A percentile compares a stretch with the other conserved stretches of the same genome.
Conservation (phyloP, 805 yeast genomes). For the Schwanniomyces yamadae region DNA sequence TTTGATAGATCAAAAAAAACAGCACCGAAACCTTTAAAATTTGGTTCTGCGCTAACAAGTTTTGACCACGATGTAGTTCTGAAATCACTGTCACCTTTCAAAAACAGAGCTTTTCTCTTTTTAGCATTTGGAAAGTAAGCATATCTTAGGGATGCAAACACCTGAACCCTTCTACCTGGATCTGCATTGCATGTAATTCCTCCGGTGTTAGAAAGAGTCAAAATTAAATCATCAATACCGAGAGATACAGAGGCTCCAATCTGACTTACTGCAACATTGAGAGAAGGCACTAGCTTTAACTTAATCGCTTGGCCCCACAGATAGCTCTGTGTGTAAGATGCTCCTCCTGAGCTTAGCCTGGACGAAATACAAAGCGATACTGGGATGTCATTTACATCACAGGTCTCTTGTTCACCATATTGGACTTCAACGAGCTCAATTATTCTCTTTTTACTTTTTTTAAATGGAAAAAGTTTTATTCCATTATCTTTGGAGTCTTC, state of each 20-base stretch:
- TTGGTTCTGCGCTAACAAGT: constrained; percentile 3
- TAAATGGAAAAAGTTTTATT: background rate
- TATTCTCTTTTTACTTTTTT: constrained; percentile 3
- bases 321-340: constrained; percentile 14
- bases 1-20: constrained; percentile 13
- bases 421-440: constrained; percentile 19
- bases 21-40: constrained; percentile 12
- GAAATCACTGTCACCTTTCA: constrained; percentile 6
- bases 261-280: constrained; percentile 4
- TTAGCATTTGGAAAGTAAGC: constrained; percentile 14
- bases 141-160: constrained; percentile 15
- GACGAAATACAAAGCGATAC: constrained; percentile 18
- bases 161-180: constrained; percentile 18
- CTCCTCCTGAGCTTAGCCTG: constrained; percentile 15
- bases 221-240: constrained; percentile 10
- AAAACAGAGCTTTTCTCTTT: constrained; percentile 9
- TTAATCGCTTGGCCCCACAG: constrained; percentile 9
- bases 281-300: constrained; percentile 5
- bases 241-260: constrained; percentile 10
- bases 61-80: constrained; percentile 10
- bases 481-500: background rate
- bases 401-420: constrained; percentile 11
- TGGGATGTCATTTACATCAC: constrained; percentile 11
- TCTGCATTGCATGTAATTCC: constrained; percentile 15
- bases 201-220: constrained; percentile 13